Conservation (phyloP, 306 rosid species). For the Vicia faba region DNA sequence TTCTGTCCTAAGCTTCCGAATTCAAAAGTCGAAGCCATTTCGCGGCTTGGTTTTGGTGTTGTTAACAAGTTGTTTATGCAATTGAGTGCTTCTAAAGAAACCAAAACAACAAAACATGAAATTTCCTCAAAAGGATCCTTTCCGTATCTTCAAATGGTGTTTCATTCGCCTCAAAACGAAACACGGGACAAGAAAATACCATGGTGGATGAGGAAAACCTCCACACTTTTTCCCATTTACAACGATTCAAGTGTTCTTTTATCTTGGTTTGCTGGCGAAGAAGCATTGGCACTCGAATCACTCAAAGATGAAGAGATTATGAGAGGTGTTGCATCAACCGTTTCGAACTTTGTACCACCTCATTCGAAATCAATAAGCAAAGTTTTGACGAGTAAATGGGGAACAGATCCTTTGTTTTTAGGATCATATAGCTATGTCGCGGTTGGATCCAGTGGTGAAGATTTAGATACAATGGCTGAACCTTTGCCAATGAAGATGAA, state of each 20-base stretch:
- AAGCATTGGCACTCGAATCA: constrained; percentile 78
- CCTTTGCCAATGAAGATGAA: constrained; percentile 60
- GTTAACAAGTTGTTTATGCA: constrained; percentile 90
- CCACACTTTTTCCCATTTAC: constrained; percentile 71
- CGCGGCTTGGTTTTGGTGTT: constrained; percentile 95
- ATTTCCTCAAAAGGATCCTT: constrained; percentile 50
- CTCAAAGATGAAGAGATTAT: constrained; percentile 72
- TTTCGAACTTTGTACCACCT: constrained; percentile 52
- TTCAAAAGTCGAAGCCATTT: constrained; percentile 77
- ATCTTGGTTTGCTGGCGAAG: constrained; percentile 90
- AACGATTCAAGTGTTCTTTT: constrained; percentile 69
- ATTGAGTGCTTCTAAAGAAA: constrained; percentile 54
- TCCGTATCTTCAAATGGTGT: constrained; percentile 73
- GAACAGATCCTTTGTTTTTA: constrained; percentile 75
- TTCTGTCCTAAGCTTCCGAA: constrained; percentile 82
- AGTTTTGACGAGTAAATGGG: constrained; percentile 84
- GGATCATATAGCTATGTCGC: constrained; percentile 89
- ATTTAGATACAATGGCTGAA: constrained; percentile 83
- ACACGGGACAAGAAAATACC: constrained; percentile 67
- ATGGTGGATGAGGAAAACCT: constrained; percentile 93
- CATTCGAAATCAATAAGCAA: constrained; percentile 38
- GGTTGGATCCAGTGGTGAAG: constrained; percentile 89
- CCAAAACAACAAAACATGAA: constrained; percentile 35
- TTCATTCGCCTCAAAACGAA: constrained; percentile 66
- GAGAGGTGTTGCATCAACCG: constrained; percentile 67